A percentile compares a stretch with the other conserved stretches of the same genome.
Conservation (phyloP, 148 eudicot genomes). For the Cornus florida region DNA sequence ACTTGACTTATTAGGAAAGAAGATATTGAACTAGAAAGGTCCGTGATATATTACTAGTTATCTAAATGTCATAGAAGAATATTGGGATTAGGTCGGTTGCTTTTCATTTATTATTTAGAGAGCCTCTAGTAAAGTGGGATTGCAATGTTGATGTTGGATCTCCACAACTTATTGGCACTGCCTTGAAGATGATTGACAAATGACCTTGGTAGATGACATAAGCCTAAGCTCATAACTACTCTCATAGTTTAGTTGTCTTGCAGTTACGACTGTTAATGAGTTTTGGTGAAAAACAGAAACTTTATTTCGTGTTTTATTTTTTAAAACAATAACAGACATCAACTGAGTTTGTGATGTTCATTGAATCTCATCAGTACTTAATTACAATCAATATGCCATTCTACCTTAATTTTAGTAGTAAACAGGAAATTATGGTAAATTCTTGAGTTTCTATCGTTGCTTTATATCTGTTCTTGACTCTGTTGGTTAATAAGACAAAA, state of each 20-base stretch:
- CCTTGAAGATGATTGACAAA: background rate
- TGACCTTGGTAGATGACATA: background rate
- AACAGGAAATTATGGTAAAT: background rate
- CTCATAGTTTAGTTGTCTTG: background rate
- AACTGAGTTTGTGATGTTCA: background rate
- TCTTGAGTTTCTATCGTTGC: background rate
- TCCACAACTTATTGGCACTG: conserved; percentile 1
- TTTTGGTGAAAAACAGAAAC: background rate
- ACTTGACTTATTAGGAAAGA: background rate
- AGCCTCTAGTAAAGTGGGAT: conserved; percentile 9
- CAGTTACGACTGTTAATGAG: background rate
- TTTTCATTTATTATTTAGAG: background rate
- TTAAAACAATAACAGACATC: background rate
- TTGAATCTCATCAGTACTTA: background rate
- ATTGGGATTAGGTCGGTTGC: conserved; percentile 5
- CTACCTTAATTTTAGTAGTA: background rate
- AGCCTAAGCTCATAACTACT: background rate
- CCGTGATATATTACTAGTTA: background rate
- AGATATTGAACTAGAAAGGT: background rate
- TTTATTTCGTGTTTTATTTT: background rate
- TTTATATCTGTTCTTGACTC: background rate
- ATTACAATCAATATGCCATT: background rate
- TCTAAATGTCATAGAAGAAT: background rate
- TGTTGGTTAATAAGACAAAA: background rate
- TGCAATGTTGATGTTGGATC: background rate